phyloP scores from a whole-genome alignment of 805 yeast genomes.

The Kodamaea laetipori region DNA sequence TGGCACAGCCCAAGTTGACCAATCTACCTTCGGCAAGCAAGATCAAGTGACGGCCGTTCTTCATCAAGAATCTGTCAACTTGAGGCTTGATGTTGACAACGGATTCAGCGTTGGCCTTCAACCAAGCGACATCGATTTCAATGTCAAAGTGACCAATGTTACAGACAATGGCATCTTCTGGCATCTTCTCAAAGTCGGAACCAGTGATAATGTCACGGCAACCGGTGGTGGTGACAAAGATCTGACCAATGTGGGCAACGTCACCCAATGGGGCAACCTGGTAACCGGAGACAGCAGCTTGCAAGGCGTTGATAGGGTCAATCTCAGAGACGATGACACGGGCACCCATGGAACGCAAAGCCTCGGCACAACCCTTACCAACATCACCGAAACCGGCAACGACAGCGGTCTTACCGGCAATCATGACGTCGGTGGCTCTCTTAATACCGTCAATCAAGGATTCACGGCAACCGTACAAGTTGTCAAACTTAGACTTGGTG shows the following conservation, averaged over 20 bases:
- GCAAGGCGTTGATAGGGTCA: conserved; percentile 98
- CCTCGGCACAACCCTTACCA: conserved; percentile 99
- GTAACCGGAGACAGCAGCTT: conserved; percentile 99
- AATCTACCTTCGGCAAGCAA: conserved; percentile 98
- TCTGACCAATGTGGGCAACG: conserved; percentile 91
- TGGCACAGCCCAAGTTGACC: conserved; percentile 99
- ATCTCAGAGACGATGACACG: conserved; percentile 96
- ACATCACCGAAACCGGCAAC: conserved; percentile 99
- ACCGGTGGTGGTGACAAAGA: conserved; percentile 98
- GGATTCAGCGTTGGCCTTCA: conserved; percentile 89
- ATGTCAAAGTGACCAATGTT: conserved; percentile 99
- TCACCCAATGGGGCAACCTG: conserved; percentile 95
- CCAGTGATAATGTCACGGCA: conserved; percentile 97
- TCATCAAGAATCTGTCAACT: conserved; percentile 94
- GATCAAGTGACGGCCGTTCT: conserved; percentile 89
- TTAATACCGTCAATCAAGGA: conserved; percentile 97
- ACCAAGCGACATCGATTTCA: conserved; percentile 99
- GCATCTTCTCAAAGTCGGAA: conserved; percentile 86
- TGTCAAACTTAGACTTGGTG: conserved; percentile 98
- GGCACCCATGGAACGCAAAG: conserved; percentile 98
- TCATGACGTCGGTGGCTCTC: conserved; percentile 99
- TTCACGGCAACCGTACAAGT: conserved; percentile 99
- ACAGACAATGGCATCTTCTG: conserved; percentile 99
- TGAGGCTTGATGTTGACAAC: conserved; percentile 98
- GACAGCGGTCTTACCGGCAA: conserved; percentile 98